phyloP scores from a whole-genome alignment of 176 grass and related monocot species.

The Triticum timopheevii region DNA sequence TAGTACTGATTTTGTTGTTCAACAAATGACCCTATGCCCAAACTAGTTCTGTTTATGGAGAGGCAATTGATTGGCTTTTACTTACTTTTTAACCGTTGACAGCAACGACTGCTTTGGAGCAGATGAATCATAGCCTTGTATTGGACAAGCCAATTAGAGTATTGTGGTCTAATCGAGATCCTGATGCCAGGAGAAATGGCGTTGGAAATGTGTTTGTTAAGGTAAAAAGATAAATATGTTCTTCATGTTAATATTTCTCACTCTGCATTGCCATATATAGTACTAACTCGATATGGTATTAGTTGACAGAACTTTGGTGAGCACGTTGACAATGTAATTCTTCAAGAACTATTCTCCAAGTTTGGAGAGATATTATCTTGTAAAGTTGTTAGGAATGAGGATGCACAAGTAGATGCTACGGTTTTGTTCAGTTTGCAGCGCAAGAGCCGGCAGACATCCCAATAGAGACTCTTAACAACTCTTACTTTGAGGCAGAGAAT shows the following conservation, averaged over 20 bases:
- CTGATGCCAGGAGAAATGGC: constrained; percentile 61
- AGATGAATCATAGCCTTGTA: constrained; percentile 61
- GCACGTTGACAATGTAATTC: constrained; percentile 40
- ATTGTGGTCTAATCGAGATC: constrained; percentile 81
- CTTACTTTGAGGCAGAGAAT: constrained; percentile 34
- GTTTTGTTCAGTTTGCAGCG: constrained; percentile 74
- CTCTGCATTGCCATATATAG: not conserved
- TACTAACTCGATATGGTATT: not conserved
- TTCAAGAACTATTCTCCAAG: constrained; percentile 67
- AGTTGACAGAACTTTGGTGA: constrained; percentile 59
- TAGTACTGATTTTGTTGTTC: not conserved
- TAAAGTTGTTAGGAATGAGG: constrained; percentile 67
- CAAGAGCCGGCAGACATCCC: constrained; percentile 54
- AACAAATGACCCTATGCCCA: not conserved
- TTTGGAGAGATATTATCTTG: constrained; percentile 78
- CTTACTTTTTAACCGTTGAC: constrained; percentile 9
- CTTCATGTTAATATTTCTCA: not conserved
- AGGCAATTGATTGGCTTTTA: constrained; percentile 16
- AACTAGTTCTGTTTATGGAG: not conserved
- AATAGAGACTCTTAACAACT: constrained; percentile 62
- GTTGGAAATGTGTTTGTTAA: constrained; percentile 92
- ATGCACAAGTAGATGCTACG: constrained; percentile 57
- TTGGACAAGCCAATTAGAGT: constrained; percentile 71
- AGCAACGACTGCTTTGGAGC: constrained; percentile 53
- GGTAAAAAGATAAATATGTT: constrained; percentile 32